Evolutionary conservation across 805 yeast genomes (phyloP).

Genomic region (Starmerella vaccinii): DNA sequence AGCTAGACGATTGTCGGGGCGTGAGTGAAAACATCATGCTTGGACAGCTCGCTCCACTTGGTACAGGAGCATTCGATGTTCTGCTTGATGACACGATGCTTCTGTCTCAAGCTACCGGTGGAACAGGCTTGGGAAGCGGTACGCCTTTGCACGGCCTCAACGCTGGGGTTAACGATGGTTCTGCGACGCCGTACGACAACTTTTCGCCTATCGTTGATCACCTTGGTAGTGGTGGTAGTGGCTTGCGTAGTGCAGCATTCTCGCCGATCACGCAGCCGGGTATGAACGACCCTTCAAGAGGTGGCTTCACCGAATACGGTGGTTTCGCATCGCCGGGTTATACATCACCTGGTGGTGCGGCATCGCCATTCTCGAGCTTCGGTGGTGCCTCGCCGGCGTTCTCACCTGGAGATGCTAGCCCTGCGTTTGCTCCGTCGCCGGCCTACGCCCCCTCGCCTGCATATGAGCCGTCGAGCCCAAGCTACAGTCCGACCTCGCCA

Average conservation of each 20-base stretch:
- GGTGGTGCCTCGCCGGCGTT: conserved; percentile 41
- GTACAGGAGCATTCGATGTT: conserved; percentile 96
- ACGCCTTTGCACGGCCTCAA: conserved; percentile 28
- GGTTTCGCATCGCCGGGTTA: conserved; percentile 42
- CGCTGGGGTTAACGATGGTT: conserved; percentile 48
- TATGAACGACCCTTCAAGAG: conserved; percentile 55
- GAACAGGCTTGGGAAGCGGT: conserved; percentile 36
- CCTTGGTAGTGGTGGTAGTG: conserved; percentile 20
- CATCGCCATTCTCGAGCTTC: conserved; percentile 47
- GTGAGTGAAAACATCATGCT: conserved; percentile 94
- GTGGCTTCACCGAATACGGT: conserved; percentile 83
- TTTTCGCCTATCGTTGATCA: conserved; percentile 40
- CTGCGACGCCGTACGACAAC: conserved; percentile 82
- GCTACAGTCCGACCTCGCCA: conserved; percentile 61
- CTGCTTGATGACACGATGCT: conserved; percentile 85
- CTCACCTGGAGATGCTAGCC: conserved; percentile 59
- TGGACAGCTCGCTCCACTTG: conserved; percentile 97
- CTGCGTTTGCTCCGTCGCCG: conserved; percentile 61
- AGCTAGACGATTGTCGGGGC: conserved; percentile 95
- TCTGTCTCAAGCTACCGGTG: conserved; percentile 36
- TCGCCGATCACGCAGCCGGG: conserved; percentile 90
- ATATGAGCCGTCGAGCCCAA: conserved; percentile 56
- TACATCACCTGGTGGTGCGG: conserved; percentile 41
- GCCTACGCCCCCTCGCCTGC: conserved; percentile 58
- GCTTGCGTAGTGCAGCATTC: conserved; percentile 60